Conservation (phyloP, 75 land plant species). For the Isoetes taiwanensis region DNA sequence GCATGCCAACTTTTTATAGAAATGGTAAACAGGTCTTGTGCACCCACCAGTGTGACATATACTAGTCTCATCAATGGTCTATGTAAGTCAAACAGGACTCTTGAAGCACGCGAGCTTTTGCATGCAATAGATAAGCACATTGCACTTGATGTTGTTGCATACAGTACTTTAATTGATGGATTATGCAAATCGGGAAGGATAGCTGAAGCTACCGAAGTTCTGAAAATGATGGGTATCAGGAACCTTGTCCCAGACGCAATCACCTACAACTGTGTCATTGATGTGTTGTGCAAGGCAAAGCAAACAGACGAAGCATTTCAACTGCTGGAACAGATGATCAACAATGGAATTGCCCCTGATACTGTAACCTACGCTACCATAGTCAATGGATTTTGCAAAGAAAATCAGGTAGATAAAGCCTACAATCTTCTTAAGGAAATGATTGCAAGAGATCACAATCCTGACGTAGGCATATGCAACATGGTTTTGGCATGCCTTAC, state of each 20-base stretch:
- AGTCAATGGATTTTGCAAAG: slow-evolving; percentile 37
- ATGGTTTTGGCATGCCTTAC: neutral
- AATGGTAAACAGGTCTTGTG: slow-evolving; percentile 33
- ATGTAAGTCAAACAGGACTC: slow-evolving; percentile 40
- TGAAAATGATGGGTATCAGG: slow-evolving; percentile 33
- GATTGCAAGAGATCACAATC: slow-evolving; percentile 13
- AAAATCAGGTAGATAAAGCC: slow-evolving; percentile 23
- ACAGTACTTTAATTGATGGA: slow-evolving; percentile 44
- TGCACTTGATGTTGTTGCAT: slow-evolving; percentile 47
- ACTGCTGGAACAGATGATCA: slow-evolving; percentile 50
- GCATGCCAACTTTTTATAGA: slow-evolving; percentile 32
- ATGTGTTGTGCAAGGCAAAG: slow-evolving; percentile 26
- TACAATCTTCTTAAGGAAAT: slow-evolving; percentile 33
- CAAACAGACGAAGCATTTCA: slow-evolving; percentile 45
- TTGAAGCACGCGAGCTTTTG: too few species aligned
- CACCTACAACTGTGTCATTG: slow-evolving; percentile 56
- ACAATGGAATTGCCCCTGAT: slow-evolving; percentile 40
- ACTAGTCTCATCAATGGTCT: slow-evolving; percentile 38
- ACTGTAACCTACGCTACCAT: slow-evolving; percentile 51
- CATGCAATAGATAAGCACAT: too few species aligned
- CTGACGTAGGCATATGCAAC: neutral
- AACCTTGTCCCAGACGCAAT: slow-evolving; percentile 50
- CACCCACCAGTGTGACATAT: slow-evolving; percentile 38
- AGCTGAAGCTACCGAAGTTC: slow-evolving; percentile 28
- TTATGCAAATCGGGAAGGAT: slow-evolving; percentile 39